Percentiles rank a stretch among this genome's conserved stretches.
These are phyloP conservation scores for Vanderwaltozyma polyspora DNA, from an alignment of 805 yeast genomes.

Conservation along the genomic window DNA sequence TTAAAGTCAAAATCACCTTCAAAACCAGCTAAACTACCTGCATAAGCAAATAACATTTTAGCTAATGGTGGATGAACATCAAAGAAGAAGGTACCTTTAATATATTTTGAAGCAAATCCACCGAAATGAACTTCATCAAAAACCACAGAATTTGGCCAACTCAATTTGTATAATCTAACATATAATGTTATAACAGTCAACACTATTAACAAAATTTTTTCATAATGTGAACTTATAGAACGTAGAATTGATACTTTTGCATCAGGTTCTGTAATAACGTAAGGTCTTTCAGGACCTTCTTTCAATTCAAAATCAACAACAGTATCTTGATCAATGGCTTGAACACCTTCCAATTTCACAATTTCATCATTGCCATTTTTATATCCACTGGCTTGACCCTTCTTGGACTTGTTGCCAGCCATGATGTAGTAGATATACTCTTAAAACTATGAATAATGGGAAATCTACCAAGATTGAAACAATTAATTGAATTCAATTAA, in stretches of 20 bases:
- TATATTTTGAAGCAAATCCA: conserved; percentile 78
- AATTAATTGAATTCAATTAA: no score
- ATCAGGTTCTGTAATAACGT: conserved; percentile 41
- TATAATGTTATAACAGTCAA: conserved; percentile 40
- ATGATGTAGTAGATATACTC: no score
- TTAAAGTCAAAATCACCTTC: conserved; percentile 57
- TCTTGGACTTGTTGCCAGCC: background rate
- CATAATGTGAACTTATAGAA: conserved; percentile 28
- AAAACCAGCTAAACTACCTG: conserved; percentile 56
- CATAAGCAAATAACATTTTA: conserved; percentile 60
- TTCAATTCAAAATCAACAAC: conserved; percentile 37
- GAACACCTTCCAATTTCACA: no score
- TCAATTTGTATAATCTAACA: conserved; percentile 52
- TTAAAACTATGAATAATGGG: no score
- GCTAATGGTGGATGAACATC: conserved; percentile 74
- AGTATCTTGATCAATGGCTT: conserved; percentile 10
- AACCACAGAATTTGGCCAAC: conserved; percentile 68
- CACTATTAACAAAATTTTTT: conserved; percentile 30
- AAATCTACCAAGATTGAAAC: no score
- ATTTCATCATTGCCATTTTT: background rate
- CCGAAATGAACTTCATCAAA: conserved; percentile 92
- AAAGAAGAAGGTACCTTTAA: conserved; percentile 50
- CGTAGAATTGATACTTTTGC: conserved; percentile 32
- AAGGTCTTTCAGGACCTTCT: conserved; percentile 45
- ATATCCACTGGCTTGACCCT: background rate